Base-by-base conservation (phyloP, 2,329 filamentous ascomycete species). In the Ophiostoma montium region DNA sequence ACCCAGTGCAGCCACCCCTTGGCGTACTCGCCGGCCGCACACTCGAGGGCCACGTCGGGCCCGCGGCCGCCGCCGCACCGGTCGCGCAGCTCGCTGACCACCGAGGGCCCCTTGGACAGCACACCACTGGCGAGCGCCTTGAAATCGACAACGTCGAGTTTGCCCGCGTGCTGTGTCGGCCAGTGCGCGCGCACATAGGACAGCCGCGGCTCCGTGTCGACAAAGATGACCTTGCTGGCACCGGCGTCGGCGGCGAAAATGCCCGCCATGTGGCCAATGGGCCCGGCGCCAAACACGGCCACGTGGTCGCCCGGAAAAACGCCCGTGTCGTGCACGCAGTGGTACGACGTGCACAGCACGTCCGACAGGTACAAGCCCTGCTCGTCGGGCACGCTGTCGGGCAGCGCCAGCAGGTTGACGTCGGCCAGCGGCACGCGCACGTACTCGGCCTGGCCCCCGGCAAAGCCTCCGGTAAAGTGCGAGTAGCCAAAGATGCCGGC, bases 401-500 rank as follows among this genome's bases (percentile, higher is more conserved):
- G 87, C 6, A 94, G 76, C 57, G 82, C 78, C 12, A 94, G 71
- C 19, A 94, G 69, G 60, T 94, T 94, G 52, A 86, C 80, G 57
- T 92, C 84, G 27, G 79, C 87, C 30, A 80, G 76, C 0, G 88
- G 86, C 8, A 94, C 86, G 8, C 87, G 76, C 0, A 89, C 82
- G 58, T 87, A 94, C 65, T 94, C 88, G 4, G 86, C 84, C 64
- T 94, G 88, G 0, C 87, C 87, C 45, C 88, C 86, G 1, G 86
- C 86, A 60, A 90, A 94, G 0, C 88, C 88, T 7, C 86, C 87
- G 0, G 84, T 88, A 60, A 94, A 86, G 59, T 87, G 82, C 3
- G 77, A 80, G 59, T 84, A 85, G 1, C 82, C 81, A 58, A 85
- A 84, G 55, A 85, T 80, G 16, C 79, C 87, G 1, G 84, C 74